Conservation (phyloP, 2,329 filamentous ascomycete species). For the Onygenales sp. region DNA sequence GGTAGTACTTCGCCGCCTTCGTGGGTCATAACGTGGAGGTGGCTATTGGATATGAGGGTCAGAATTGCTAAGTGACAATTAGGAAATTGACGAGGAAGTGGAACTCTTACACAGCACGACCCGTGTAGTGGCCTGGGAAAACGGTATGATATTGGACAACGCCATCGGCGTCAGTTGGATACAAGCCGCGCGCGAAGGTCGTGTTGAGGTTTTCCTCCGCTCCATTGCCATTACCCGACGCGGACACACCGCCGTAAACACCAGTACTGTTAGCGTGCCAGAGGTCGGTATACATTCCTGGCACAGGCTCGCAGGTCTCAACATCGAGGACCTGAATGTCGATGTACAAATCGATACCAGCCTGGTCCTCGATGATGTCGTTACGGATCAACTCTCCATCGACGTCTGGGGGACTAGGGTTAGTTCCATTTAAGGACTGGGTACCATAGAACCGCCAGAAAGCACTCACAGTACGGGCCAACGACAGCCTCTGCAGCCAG, state of each 20-base stretch:
- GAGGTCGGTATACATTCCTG: constrained; percentile 24
- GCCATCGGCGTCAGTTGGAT: constrained; percentile 1
- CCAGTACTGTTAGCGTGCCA: constrained; percentile 34
- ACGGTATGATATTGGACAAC: constrained; percentile 3
- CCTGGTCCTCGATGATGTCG: constrained; percentile 26
- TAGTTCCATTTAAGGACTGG: background rate
- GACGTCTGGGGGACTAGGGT: constrained; percentile 36
- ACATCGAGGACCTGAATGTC: constrained; percentile 33
- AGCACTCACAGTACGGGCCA: constrained; percentile 18
- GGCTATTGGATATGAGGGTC: constrained; percentile 12
- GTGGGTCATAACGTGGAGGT: constrained; percentile 29
- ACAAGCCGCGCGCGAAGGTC: constrained; percentile 2
- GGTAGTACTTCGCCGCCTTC: constrained; percentile 24
- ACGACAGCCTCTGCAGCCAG: constrained; percentile 40
- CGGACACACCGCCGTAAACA: constrained; percentile 31
- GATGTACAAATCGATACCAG: constrained; percentile 27
- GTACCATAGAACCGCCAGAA: background rate
- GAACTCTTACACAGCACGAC: constrained; percentile 15
- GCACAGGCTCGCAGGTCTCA: constrained; percentile 30
- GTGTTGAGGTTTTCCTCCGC: constrained; percentile 22
- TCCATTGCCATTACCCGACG: constrained; percentile 27
- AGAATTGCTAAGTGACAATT: constrained; percentile 15
- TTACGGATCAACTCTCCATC: constrained; percentile 29
- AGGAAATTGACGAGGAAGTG: constrained; percentile 31
- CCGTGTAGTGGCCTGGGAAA: constrained; percentile 6